Conservation (phyloP, 1,139 yeast genomes). For the Suhomyces guaymorum region DNA sequence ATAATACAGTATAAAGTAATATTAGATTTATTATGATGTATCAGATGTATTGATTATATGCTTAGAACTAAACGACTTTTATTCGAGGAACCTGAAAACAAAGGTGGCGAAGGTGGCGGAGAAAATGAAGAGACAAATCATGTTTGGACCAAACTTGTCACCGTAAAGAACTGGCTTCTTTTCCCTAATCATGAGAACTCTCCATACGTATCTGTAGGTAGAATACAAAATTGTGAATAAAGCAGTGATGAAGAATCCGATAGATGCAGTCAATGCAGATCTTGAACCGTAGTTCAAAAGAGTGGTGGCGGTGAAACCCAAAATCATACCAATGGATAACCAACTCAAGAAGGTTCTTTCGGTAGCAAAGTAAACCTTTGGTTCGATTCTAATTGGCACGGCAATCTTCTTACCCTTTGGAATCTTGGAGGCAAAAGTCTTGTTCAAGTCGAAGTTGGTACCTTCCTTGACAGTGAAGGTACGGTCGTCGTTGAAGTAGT, state of each 20-base stretch:
- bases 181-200: slow-evolving; percentile 79
- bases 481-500: slow-evolving; percentile 63
- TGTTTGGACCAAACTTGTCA: slow-evolving; percentile 84
- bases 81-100: slow-evolving; percentile 50
- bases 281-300: slow-evolving; percentile 68
- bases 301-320: slow-evolving; percentile 73
- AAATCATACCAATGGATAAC: slow-evolving; percentile 71
- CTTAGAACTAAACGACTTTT: slow-evolving; percentile 4
- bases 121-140: slow-evolving; percentile 73
- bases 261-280: slow-evolving; percentile 75
- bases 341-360: slow-evolving; percentile 80
- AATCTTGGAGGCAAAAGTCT: slow-evolving; percentile 50
- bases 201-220: slow-evolving; percentile 73
- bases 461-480: slow-evolving; percentile 78
- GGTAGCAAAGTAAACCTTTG: slow-evolving; percentile 82
- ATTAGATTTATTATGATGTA: no score
- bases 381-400: slow-evolving; percentile 80
- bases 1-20: no score
- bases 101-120: slow-evolving; percentile 74
- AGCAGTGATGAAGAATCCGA: slow-evolving; percentile 87
- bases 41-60: slow-evolving; percentile 1
- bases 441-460: slow-evolving; percentile 67
- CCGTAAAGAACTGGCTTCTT: slow-evolving; percentile 84
- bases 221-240: slow-evolving; percentile 72
- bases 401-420: slow-evolving; percentile 80